Percentiles rank a stretch among this genome's conserved stretches.
phyloP scores from a whole-genome alignment of 306 rosid genomes.

The Quercus wislizeni region DNA sequence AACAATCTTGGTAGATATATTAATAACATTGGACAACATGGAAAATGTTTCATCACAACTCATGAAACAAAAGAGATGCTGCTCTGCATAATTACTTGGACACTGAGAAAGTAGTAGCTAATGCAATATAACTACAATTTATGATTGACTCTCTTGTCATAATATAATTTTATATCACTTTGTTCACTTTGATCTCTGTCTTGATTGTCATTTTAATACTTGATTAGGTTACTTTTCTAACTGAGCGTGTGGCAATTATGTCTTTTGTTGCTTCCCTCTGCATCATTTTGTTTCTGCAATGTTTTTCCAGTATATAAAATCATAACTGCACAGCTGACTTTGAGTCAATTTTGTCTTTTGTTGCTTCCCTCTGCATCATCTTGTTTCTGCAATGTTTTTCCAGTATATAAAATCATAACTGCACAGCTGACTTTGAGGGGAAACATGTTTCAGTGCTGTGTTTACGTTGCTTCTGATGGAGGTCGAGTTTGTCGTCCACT shows the following conservation, averaged over 20 bases:
- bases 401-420: constrained; percentile 4
- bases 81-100: too few species aligned
- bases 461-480: constrained; percentile 94
- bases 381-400: background rate
- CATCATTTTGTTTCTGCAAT: background rate
- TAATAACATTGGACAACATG: too few species aligned
- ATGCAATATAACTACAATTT: too few species aligned
- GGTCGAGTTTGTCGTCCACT: constrained; percentile 98
- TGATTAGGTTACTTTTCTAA: background rate
- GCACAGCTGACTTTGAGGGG: constrained; percentile 11
- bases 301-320: constrained; percentile 2
- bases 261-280: background rate
- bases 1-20: too few species aligned
- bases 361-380: background rate
- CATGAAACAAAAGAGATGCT: too few species aligned
- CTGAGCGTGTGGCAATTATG: background rate
- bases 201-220: background rate
- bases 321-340: constrained; percentile 2
- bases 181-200: background rate
- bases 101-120: too few species aligned
- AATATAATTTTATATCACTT: background rate
- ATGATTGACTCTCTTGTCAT: too few species aligned
- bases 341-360: background rate
- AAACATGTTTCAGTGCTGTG: constrained; percentile 54
- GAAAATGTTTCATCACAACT: too few species aligned